Conservation (phyloP, 345 rosid genomes). For the Populus alba region DNA sequence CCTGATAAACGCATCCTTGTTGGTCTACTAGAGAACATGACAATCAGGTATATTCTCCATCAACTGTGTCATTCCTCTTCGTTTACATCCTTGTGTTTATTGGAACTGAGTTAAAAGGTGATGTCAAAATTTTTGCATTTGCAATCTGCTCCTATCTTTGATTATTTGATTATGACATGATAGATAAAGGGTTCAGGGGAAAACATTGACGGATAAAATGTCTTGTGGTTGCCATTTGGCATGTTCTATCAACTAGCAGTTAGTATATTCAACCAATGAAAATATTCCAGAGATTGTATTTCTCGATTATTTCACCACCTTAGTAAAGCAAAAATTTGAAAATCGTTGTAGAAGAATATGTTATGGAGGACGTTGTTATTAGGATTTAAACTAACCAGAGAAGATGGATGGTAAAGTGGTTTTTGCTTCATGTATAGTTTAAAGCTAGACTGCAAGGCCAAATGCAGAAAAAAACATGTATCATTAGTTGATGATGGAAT, state of each 20-base stretch:
- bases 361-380: background rate
- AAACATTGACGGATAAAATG: background rate
- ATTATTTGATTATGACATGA: background rate
- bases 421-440: background rate
- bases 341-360: background rate
- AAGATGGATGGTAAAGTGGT: background rate
- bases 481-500: background rate
- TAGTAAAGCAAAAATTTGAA: background rate
- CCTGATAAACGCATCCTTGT: constrained; percentile 87
- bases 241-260: background rate
- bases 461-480: background rate
- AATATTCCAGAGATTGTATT: background rate
- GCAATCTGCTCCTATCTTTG: background rate
- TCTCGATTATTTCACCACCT: background rate
- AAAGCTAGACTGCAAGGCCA: background rate
- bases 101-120: background rate
- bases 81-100: background rate
- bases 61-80: background rate
- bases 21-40: constrained; percentile 68
- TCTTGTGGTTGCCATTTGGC: background rate
- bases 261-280: background rate
- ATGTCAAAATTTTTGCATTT: background rate
- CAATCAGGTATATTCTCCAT: constrained; percentile 51
- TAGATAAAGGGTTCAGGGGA: background rate
- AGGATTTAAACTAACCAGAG: background rate